These are phyloP conservation scores for Nemania sp. DNA, from an alignment of 2,329 filamentous ascomycete species.

Conservation along the genomic window DNA sequence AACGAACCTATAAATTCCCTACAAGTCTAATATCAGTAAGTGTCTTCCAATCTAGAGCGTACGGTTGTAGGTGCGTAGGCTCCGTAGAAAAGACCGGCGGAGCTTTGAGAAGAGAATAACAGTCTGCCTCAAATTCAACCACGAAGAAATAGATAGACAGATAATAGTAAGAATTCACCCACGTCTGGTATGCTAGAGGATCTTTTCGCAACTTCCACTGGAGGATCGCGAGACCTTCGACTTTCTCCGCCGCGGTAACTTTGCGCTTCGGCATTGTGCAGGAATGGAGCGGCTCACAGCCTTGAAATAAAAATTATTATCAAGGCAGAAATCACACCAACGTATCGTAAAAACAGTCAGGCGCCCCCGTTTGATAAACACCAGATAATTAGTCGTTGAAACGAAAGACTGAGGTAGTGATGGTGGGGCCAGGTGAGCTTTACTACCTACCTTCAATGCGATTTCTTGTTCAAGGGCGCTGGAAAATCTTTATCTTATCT, in stretches of 20 bases:
- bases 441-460: not conserved
- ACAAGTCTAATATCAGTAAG: constrained; percentile 20
- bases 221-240: constrained; percentile 37
- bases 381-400: constrained; percentile 1
- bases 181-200: constrained; percentile 40
- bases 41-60: not conserved
- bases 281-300: not conserved
- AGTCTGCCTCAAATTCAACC: not conserved
- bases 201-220: constrained; percentile 42
- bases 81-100: not conserved
- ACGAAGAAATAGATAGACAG: not conserved
- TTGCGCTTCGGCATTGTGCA: constrained; percentile 38
- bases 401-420: not conserved
- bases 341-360: not conserved
- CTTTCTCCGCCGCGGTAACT: constrained; percentile 38
- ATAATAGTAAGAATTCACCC: constrained; percentile 2
- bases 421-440: constrained; percentile 9
- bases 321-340: not conserved
- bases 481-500: constrained; percentile 43
- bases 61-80: not conserved
- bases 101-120: not conserved
- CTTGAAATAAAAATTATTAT: not conserved
- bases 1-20: constrained; percentile 39
- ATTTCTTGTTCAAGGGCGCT: constrained; percentile 10
- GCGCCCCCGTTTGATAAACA: not conserved